Percentiles rank a stretch among this genome's conserved stretches.
Evolutionary conservation across 2,329 filamentous ascomycete genomes (phyloP).

Genomic region (Fusarium falciforme): DNA sequence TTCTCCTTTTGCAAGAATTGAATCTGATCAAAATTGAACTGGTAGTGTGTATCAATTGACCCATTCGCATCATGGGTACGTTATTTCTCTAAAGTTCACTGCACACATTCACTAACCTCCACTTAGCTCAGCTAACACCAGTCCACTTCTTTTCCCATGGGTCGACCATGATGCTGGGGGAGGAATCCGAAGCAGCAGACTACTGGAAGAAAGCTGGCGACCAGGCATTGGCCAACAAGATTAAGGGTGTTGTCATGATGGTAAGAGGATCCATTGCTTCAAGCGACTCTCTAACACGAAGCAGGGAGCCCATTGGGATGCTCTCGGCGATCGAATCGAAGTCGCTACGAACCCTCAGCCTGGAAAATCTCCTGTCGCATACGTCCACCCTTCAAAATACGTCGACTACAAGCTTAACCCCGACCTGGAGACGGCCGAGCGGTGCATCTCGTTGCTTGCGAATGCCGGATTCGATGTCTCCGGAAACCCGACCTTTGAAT

Average conservation of each 20-base stretch:
- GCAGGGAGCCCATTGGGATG: slow-evolving; percentile 70
- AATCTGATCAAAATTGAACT: neutral
- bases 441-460: slow-evolving; percentile 62
- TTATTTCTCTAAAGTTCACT: neutral
- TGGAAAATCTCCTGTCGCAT: slow-evolving; percentile 72
- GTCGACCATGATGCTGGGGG: slow-evolving; percentile 42
- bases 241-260: slow-evolving; percentile 39
- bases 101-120: neutral
- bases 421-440: slow-evolving; percentile 64
- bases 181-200: slow-evolving; percentile 30
- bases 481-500: slow-evolving; percentile 69
- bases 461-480: slow-evolving; percentile 63
- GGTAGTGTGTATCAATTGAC: neutral
- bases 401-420: slow-evolving; percentile 69
- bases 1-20: neutral
- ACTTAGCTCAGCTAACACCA: slow-evolving; percentile 24
- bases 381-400: slow-evolving; percentile 75
- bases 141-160: slow-evolving; percentile 43
- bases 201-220: slow-evolving; percentile 42
- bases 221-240: slow-evolving; percentile 31
- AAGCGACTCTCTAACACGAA: neutral
- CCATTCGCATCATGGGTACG: neutral
- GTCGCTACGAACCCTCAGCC: slow-evolving; percentile 71
- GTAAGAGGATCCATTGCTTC: neutral
- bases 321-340: slow-evolving; percentile 65